Evolutionary conservation across 257 asterid species (phyloP).

Genomic region (Fraxinus excelsior): DNA sequence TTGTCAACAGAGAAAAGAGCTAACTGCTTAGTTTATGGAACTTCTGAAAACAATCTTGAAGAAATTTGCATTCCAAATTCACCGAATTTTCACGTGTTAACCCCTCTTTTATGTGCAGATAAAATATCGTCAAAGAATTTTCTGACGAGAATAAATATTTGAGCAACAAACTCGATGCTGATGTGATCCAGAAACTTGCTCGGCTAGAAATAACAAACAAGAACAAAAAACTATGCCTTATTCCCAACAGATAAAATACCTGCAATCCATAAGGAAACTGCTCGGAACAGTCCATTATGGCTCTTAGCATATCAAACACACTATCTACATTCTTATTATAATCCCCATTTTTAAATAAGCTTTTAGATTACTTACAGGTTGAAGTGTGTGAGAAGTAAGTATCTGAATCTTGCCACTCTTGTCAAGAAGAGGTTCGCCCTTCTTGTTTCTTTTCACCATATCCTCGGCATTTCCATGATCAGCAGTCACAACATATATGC

Average conservation of each 20-base stretch:
- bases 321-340: not conserved
- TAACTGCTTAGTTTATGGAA: not conserved
- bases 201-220: not conserved
- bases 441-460: slow-evolving; percentile 97
- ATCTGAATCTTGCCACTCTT: slow-evolving; percentile 82
- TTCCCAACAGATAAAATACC: not conserved
- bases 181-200: not conserved
- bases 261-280: not conserved
- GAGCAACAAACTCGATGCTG: not conserved
- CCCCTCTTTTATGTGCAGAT: not conserved
- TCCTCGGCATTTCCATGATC: slow-evolving; percentile 99
- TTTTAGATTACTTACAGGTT: slow-evolving; percentile 66
- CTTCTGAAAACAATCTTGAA: not conserved
- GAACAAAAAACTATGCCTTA: not conserved
- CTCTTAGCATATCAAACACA: not conserved
- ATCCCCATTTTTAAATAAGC: not conserved
- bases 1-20: not conserved
- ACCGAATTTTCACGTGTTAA: not conserved
- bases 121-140: too few species aligned
- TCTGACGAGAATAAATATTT: not conserved
- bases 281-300: not conserved
- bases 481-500: slow-evolving; percentile 92
- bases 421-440: slow-evolving; percentile 91
- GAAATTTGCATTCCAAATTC: not conserved
- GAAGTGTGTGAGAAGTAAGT: slow-evolving; percentile 87